phyloP scores from a whole-genome alignment of 371 early-diverging fungal species.

The Rhizopus delemar region DNA sequence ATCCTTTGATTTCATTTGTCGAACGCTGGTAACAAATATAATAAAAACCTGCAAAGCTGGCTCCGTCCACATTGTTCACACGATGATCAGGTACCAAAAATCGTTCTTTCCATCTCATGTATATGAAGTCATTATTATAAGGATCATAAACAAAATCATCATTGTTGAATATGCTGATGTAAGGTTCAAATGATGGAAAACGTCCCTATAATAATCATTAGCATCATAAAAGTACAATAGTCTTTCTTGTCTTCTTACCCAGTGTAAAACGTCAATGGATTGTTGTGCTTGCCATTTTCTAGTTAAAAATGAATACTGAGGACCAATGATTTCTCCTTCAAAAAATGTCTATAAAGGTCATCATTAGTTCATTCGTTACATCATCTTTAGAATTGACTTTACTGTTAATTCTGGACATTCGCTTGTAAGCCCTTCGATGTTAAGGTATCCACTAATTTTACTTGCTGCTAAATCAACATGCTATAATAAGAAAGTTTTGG shows the following conservation, averaged over 20 bases:
- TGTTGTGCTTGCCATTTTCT: constrained; percentile 87
- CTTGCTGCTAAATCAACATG: constrained; percentile 76
- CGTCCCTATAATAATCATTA: constrained; percentile 36
- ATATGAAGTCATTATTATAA: constrained; percentile 72
- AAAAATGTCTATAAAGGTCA: constrained; percentile 66
- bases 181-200: constrained; percentile 69
- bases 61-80: constrained; percentile 82
- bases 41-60: constrained; percentile 95
- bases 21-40: constrained; percentile 87
- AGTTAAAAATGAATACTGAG: constrained; percentile 76
- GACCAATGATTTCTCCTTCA: constrained; percentile 84
- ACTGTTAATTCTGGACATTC: constrained; percentile 62
- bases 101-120: constrained; percentile 98
- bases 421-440: constrained; percentile 78
- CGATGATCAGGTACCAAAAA: constrained; percentile 94
- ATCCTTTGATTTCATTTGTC: constrained; percentile 81
- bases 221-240: background rate
- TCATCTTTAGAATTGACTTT: background rate
- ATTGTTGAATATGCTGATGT: constrained; percentile 64
- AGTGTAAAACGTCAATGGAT: constrained; percentile 73
- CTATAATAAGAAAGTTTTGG: constrained; percentile 33
- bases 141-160: constrained; percentile 74
- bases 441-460: constrained; percentile 77
- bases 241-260: constrained; percentile 56
- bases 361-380: background rate